Evolutionary conservation across 129 eudicot genomes (phyloP).

Genomic region (Scalesia atractyloides): DNA sequence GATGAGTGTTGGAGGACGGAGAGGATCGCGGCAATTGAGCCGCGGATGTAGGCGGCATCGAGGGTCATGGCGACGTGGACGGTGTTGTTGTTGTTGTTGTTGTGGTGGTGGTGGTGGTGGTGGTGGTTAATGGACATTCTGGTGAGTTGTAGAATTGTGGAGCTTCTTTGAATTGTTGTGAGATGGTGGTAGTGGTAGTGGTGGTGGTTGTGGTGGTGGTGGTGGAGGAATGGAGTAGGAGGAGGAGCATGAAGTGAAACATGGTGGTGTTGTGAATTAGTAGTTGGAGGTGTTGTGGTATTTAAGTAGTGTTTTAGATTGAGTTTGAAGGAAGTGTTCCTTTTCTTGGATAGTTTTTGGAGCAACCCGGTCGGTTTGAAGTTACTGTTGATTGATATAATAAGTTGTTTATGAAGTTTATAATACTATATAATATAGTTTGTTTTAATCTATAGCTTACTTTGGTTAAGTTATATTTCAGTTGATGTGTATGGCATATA

Average conservation of each 20-base stretch:
- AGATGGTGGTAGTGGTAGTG: constrained; percentile 21
- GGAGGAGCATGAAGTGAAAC: constrained; percentile 25
- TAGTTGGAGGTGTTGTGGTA: constrained; percentile 17
- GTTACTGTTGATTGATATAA: neutral
- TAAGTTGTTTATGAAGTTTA: neutral
- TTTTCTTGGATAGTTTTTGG: constrained; percentile 5
- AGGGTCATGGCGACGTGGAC: constrained; percentile 74
- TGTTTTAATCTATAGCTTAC: no score
- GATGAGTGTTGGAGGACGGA: constrained; percentile 62
- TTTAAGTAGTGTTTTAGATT: constrained; percentile 25
- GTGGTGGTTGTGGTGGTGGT: neutral
- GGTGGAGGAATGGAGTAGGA: constrained; percentile 17
- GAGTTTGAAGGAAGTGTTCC: constrained; percentile 27
- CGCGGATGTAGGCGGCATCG: constrained; percentile 57
- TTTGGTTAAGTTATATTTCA: no score
- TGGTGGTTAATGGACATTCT: constrained; percentile 23
- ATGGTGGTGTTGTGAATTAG: constrained; percentile 21
- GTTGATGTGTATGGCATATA: no score
- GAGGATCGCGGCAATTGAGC: constrained; percentile 63
- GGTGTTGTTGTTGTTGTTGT: neutral
- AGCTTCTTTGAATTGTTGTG: constrained; percentile 46
- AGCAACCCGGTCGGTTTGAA: constrained; percentile 23
- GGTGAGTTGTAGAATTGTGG: constrained; percentile 44
- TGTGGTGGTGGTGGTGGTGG: neutral
- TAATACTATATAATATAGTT: neutral